Evolutionary conservation across 495 filamentous ascomycete genomes (phyloP).

Genomic region (Neurospora sp.): DNA sequence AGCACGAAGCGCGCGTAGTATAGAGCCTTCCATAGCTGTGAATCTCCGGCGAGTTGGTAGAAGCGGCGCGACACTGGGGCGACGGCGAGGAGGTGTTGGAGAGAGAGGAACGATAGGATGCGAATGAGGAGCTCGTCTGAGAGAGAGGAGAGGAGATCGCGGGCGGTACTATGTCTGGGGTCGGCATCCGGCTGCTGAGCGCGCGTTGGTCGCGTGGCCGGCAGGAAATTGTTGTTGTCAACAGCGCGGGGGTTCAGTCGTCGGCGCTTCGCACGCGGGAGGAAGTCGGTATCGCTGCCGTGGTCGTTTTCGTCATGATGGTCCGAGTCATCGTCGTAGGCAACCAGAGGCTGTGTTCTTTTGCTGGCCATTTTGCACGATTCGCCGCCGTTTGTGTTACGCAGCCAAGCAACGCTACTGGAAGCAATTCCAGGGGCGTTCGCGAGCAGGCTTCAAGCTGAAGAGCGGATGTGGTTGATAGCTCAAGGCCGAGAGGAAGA

Average conservation of each 20-base stretch:
- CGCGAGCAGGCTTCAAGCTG: background rate
- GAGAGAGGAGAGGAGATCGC: constrained; percentile 45
- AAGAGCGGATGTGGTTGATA: background rate
- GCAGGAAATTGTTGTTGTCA: background rate
- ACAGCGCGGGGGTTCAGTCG: background rate
- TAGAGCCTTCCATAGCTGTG: constrained; percentile 80
- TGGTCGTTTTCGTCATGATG: background rate
- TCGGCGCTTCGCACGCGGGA: background rate
- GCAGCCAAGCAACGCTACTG: background rate
- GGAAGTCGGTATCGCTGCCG: background rate
- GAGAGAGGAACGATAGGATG: constrained; percentile 67
- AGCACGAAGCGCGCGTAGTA: constrained; percentile 88
- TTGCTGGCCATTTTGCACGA: background rate
- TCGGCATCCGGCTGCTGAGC: background rate
- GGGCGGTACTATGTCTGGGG: background rate
- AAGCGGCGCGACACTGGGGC: constrained; percentile 76
- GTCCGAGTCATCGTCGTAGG: background rate
- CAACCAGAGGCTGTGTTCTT: background rate
- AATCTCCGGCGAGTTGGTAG: constrained; percentile 63
- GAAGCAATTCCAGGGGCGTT: background rate
- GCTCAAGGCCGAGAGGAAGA: background rate
- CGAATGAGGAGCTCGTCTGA: constrained; percentile 84
- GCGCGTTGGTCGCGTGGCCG: background rate
- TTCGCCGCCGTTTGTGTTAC: background rate
- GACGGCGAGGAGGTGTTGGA: constrained; percentile 55